A percentile compares a stretch with the other conserved stretches of the same genome.
Conservation (phyloP, 495 filamentous ascomycete species). For the Penicillium riverlandense region DNA sequence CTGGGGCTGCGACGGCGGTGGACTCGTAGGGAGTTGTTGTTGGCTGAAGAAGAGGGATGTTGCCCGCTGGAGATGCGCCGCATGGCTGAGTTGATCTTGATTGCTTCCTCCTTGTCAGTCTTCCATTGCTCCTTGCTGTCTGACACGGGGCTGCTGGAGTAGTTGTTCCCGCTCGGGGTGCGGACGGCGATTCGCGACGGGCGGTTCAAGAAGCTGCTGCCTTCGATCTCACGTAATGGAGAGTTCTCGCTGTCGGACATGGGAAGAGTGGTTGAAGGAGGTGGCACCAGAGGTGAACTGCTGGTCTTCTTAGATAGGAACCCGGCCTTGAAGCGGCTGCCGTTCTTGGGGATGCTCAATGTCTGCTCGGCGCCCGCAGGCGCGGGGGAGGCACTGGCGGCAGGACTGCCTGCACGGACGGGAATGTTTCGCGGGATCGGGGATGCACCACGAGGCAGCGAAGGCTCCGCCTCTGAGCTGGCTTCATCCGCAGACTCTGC, state of each 20-base stretch:
- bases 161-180: slow-evolving; percentile 39
- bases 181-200: slow-evolving; percentile 41
- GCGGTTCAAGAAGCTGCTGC: slow-evolving; percentile 51
- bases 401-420: slow-evolving; percentile 25
- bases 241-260: slow-evolving; percentile 56
- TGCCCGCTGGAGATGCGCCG: slow-evolving; percentile 44
- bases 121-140: slow-evolving; percentile 40
- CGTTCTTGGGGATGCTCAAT: slow-evolving; percentile 45
- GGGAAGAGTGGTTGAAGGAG: slow-evolving; percentile 51
- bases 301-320: slow-evolving; percentile 72
- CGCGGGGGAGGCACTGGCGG: slow-evolving; percentile 21
- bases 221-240: slow-evolving; percentile 60
- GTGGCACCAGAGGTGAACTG: slow-evolving; percentile 56
- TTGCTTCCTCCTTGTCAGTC: slow-evolving; percentile 48
- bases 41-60: slow-evolving; percentile 18
- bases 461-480: slow-evolving; percentile 38
- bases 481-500: slow-evolving; percentile 35
- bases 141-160: slow-evolving; percentile 28
- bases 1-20: slow-evolving; percentile 61
- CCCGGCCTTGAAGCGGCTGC: slow-evolving; percentile 81
- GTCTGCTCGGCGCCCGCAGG: slow-evolving; percentile 24
- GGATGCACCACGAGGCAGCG: slow-evolving; percentile 33
- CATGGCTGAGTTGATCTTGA: slow-evolving; percentile 56
- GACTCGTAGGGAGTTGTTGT: slow-evolving; percentile 29
- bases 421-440: slow-evolving; percentile 38